Percentiles rank a stretch among this genome's conserved stretches.
Conservation (phyloP, 192 early-diverging fungal species). For the Backusella psychrophila region DNA sequence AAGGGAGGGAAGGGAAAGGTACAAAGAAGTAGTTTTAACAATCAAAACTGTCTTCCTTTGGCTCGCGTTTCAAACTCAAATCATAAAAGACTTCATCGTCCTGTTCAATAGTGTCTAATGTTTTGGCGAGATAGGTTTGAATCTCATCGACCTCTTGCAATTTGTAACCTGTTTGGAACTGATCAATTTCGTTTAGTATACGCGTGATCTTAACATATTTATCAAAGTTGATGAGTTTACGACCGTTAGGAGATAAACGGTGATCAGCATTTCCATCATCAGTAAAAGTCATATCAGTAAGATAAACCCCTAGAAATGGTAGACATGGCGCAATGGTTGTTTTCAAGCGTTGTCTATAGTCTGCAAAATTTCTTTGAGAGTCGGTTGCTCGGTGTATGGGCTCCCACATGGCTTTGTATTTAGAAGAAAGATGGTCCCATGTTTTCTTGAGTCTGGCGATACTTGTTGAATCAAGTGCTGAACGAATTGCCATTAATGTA, state of each 20-base stretch:
- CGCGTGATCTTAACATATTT: conserved; percentile 80
- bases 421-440: conserved; percentile 61
- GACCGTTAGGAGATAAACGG: conserved; percentile 45
- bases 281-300: conserved; percentile 82
- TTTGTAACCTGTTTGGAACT: conserved; percentile 80
- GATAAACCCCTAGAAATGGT: conserved; percentile 77
- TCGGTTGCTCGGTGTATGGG: conserved; percentile 59
- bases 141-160: conserved; percentile 75
- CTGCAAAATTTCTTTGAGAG: conserved; percentile 63
- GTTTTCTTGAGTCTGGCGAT: conserved; percentile 71
- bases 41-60: conserved; percentile 45
- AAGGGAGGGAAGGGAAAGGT: background rate
- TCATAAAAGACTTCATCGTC: conserved; percentile 73
- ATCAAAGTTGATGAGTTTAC: conserved; percentile 84
- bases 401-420: conserved; percentile 63
- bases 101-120: conserved; percentile 53
- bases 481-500: conserved; percentile 75
- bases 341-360: conserved; percentile 48
- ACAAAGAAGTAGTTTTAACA: background rate
- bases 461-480: conserved; percentile 69
- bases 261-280: conserved; percentile 81
- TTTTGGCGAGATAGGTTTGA: conserved; percentile 61
- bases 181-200: conserved; percentile 80
- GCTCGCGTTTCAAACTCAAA: conserved; percentile 73
- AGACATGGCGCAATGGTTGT: conserved; percentile 60